Percentiles rank a stretch among this genome's conserved stretches.
phyloP scores from a whole-genome alignment of 2,329 filamentous ascomycete genomes.

The Fusarium tuaranense region DNA sequence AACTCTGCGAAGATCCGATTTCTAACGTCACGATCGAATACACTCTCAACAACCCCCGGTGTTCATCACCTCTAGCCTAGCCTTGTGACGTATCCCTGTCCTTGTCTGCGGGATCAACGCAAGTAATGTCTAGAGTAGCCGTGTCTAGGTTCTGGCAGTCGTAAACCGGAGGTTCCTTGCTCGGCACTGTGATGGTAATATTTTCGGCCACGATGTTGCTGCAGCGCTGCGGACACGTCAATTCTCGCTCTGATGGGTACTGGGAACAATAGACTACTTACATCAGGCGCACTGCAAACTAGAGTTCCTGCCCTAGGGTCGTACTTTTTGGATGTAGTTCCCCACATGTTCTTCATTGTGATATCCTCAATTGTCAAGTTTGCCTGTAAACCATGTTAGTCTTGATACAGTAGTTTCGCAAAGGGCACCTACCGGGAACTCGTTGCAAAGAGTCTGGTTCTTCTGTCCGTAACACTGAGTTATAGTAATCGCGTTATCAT shows the following conservation, averaged over 20 bases:
- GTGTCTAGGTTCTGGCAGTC: constrained; percentile 40
- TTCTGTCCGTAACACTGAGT: constrained; percentile 46
- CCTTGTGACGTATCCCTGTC: constrained; percentile 33
- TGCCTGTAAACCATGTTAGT: background rate
- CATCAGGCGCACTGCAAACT: constrained; percentile 46
- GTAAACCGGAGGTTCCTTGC: constrained; percentile 36
- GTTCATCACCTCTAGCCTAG: background rate
- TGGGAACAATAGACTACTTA: constrained; percentile 10
- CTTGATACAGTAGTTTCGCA: background rate
- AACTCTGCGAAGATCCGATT: background rate
- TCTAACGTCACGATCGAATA: no score
- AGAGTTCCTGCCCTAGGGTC: constrained; percentile 46
- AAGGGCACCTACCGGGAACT: constrained; percentile 31
- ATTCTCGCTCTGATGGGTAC: accelerated
- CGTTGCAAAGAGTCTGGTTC: constrained; percentile 43
- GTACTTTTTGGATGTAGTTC: constrained; percentile 43
- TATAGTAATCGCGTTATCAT: constrained; percentile 58
- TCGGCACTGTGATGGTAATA: constrained; percentile 39
- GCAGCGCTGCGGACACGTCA: constrained; percentile 34
- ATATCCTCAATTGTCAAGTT: constrained; percentile 40
- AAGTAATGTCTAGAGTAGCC: constrained; percentile 31
- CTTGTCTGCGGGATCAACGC: constrained; percentile 12
- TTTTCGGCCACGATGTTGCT: constrained; percentile 40
- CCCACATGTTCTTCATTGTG: constrained; percentile 47
- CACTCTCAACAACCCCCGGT: background rate